Base-by-base conservation (phyloP, 2,329 filamentous ascomycete species). In the Arthrinium puccinioides region DNA sequence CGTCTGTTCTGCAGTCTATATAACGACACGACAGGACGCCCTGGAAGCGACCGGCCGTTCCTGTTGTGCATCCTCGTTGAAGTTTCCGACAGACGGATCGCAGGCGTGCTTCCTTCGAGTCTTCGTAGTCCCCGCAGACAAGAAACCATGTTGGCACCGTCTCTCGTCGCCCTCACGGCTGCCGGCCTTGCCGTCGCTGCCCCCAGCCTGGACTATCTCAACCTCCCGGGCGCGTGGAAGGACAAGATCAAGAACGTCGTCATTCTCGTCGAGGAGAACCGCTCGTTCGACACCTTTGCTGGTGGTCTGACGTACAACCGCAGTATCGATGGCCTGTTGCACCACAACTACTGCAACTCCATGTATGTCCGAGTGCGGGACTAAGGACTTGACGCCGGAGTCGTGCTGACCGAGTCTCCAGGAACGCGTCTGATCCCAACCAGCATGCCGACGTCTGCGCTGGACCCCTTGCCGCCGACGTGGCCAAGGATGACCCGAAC, bases 191-290 rank as follows among this genome's bases (percentile, higher is more conserved):
- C n/a, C 0, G 31, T 21, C 9, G 31, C 31, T 5, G 31, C 31
- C 14, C 31, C 31, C 1, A 15, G 20, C 5, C 20, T 33, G 3
- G 31, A 33, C 7, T 13, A 23, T n/a, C 31, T 23, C 18, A 20
- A 33, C 20, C 31, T 33, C 31, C 21, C 15, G 6, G 21, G 13
- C 11, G 21, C 6, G 9, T 33, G 31, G 31, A 33, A 16, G 31
- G 15, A 20, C 31, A 33, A 33, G 21, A 33, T 33, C 21, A 33
- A 33, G 31, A 33, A 33, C 31, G 31, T 33, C 14, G 31, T 33
- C 20, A 21, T 33, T 16, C 21, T 33, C 14, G 31, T 33, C 31
- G 31, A 33, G n/a, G 31, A 33, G 31, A 33, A 33, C 31, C 31
- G 31, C 20, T 33, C 31, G n/a, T 33, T 33, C 31, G 31, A 33